These are phyloP conservation scores for Apophysomyces ossiformis DNA, from an alignment of 371 early-diverging fungal genomes.

Conservation along the genomic window DNA sequence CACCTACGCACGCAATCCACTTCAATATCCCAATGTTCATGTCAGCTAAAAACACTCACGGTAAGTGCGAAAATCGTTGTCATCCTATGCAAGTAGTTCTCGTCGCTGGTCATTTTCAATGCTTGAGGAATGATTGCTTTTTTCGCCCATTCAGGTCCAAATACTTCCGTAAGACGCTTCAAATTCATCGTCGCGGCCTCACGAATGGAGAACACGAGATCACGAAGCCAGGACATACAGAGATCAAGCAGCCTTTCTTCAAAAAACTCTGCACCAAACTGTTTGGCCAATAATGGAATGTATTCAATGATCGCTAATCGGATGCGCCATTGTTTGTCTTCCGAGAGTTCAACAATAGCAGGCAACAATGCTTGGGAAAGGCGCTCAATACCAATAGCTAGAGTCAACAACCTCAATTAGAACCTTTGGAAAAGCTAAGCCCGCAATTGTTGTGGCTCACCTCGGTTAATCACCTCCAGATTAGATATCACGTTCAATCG, in stretches of 20 bases:
- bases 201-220: constrained; percentile 96
- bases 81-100: constrained; percentile 95
- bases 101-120: constrained; percentile 82
- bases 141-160: constrained; percentile 97
- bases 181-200: constrained; percentile 96
- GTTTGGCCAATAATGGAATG: constrained; percentile 94
- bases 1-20: constrained; percentile 53
- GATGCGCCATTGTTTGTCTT: constrained; percentile 99
- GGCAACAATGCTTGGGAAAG: constrained; percentile 96
- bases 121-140: constrained; percentile 90
- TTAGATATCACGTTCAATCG: constrained; percentile 97
- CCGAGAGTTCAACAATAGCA: constrained; percentile 97
- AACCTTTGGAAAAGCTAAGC: too few species aligned
- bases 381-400: constrained; percentile 96
- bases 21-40: neutral
- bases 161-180: constrained; percentile 90
- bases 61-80: constrained; percentile 95
- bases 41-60: constrained; percentile 48
- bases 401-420: neutral
- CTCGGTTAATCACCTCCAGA: constrained; percentile 92
- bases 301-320: constrained; percentile 98
- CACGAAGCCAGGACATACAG: constrained; percentile 98
- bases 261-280: constrained; percentile 95
- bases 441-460: constrained; percentile 33
- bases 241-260: constrained; percentile 92